These are phyloP conservation scores for Russula foetens DNA, from an alignment of 768 basidiomycete genomes.

Conservation along the genomic window DNA sequence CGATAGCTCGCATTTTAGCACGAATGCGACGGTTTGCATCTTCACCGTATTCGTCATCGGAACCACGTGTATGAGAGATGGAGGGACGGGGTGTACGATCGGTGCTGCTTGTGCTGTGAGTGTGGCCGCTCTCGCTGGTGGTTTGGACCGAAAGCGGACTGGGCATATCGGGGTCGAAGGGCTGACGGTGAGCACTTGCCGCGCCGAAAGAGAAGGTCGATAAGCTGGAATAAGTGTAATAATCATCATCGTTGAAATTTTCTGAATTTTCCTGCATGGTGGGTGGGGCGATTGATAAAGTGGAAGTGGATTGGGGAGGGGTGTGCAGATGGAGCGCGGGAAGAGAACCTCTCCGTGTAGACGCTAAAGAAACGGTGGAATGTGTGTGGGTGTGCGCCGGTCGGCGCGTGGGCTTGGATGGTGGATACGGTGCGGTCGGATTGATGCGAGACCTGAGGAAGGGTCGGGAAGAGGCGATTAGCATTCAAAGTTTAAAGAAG, in stretches of 20 bases:
- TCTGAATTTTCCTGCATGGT: conserved; percentile 20
- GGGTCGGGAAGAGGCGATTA: background rate
- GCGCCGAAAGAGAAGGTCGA: conserved; percentile 38
- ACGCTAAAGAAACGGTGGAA: conserved; percentile 22
- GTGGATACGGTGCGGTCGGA: conserved; percentile 20
- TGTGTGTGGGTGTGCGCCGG: conserved; percentile 17
- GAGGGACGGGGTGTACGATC: conserved; percentile 42
- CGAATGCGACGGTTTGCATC: conserved; percentile 26
- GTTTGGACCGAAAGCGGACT: conserved; percentile 30
- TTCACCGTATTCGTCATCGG: conserved; percentile 32
- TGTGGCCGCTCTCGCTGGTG: conserved; percentile 12
- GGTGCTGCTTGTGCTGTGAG: conserved; percentile 23
- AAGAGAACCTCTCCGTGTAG: conserved; percentile 25
- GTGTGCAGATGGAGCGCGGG: conserved; percentile 24
- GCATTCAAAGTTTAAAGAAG: conserved; percentile 1
- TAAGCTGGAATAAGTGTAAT: conserved; percentile 31
- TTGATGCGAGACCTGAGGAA: conserved; percentile 10
- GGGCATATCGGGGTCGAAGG: conserved; percentile 26
- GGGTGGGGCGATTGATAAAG: conserved; percentile 17
- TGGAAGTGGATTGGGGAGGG: conserved; percentile 17
- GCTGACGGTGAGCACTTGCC: conserved; percentile 21
- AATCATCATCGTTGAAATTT: conserved; percentile 19
- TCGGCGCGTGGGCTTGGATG: conserved; percentile 20
- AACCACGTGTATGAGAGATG: conserved; percentile 25
- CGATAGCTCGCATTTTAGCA: conserved; percentile 37